Percentiles rank a stretch among this genome's conserved stretches.
Evolutionary conservation across 2,329 filamentous ascomycete species (phyloP).

Genomic region (Fusarium sarcochroum): DNA sequence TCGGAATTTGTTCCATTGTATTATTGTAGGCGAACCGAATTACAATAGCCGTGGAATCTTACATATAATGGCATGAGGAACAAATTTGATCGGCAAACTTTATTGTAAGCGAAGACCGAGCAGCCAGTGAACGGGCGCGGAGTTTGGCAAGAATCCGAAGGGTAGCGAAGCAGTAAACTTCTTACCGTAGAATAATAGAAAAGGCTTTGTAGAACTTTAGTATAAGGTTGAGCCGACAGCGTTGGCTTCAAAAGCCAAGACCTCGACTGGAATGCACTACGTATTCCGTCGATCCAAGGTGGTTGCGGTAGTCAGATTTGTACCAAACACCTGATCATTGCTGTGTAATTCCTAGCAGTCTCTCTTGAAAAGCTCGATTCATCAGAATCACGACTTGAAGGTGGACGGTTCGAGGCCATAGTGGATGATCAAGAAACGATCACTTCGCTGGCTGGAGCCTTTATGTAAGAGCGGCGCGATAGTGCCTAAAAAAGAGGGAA

Average conservation of each 20-base stretch:
- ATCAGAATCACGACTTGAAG: neutral
- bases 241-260: constrained; percentile 7
- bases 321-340: neutral
- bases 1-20: neutral
- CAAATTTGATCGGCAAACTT: neutral
- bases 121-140: neutral
- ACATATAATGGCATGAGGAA: neutral
- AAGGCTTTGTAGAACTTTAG: neutral
- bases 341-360: neutral
- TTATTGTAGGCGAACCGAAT: neutral
- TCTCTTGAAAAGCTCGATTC: neutral
- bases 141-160: neutral
- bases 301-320: constrained; percentile 1
- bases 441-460: neutral
- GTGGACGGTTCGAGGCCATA: neutral
- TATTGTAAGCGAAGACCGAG: neutral
- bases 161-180: neutral
- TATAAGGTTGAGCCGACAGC: neutral
- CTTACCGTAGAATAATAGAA: constrained; percentile 25
- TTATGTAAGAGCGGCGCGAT: neutral
- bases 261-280: constrained; percentile 13
- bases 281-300: constrained; percentile 1
- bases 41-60: neutral
- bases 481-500: neutral
- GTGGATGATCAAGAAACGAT: neutral